Percentiles rank a stretch among this genome's conserved stretches.
phyloP scores from a whole-genome alignment of 257 asterid genomes.

The Avicennia marina region DNA sequence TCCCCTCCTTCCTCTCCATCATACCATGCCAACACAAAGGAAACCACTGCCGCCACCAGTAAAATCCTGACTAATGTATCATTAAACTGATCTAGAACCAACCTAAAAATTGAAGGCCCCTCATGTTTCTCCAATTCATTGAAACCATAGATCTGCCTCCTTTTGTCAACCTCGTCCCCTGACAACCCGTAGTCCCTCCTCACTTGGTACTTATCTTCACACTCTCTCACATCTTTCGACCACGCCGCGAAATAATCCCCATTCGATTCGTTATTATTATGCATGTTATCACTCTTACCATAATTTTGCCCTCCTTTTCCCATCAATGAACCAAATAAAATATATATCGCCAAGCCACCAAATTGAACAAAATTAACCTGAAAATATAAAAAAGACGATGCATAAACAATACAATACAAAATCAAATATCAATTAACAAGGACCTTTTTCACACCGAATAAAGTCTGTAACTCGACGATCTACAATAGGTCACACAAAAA shows the following conservation, averaged over 20 bases:
- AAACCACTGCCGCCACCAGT: constrained; percentile 86
- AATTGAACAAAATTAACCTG: constrained; percentile 24
- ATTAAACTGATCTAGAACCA: constrained; percentile 90
- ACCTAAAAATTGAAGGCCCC: constrained; percentile 71
- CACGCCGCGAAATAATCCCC: constrained; percentile 56
- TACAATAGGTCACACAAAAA: constrained; percentile 11
- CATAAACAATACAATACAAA: constrained; percentile 13
- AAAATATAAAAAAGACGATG: not conserved
- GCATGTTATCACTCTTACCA: constrained; percentile 46
- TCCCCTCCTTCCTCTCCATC: constrained; percentile 98
- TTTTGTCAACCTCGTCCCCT: constrained; percentile 49
- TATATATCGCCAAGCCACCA: constrained; percentile 20
- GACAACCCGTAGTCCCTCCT: constrained; percentile 59
- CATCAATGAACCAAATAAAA: constrained; percentile 38
- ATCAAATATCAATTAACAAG: not conserved
- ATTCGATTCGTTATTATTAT: constrained; percentile 18
- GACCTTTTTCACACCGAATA: not conserved
- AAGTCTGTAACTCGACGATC: constrained; percentile 16
- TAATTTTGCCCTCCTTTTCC: constrained; percentile 81
- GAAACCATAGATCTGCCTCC: constrained; percentile 74
- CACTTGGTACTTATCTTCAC: constrained; percentile 67
- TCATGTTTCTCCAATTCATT: constrained; percentile 98
- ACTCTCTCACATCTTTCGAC: constrained; percentile 77
- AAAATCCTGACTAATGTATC: constrained; percentile 90
- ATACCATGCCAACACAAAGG: constrained; percentile 89